phyloP scores from a whole-genome alignment of 768 basidiomycete genomes.

The Asterophora lycoperdoides region DNA sequence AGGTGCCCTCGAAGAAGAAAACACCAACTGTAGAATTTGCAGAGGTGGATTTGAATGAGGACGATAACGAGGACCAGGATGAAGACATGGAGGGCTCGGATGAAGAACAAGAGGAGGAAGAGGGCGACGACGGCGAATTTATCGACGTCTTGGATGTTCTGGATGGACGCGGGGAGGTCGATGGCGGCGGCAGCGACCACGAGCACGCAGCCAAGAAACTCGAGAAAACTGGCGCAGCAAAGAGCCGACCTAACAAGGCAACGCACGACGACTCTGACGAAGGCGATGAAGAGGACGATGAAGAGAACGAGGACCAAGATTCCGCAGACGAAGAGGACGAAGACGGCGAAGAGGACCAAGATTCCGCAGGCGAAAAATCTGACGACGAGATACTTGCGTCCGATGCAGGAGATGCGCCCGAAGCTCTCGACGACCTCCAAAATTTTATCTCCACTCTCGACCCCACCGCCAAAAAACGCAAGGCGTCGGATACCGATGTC shows the following conservation, averaged over 20 bases:
- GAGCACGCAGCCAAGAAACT: constrained; percentile 19
- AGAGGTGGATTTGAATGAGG: constrained; percentile 68
- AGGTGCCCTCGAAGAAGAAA: constrained; percentile 19
- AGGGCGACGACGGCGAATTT: constrained; percentile 52
- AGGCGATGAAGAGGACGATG: constrained; percentile 21
- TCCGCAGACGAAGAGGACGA: constrained; percentile 33
- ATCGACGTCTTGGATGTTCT: constrained; percentile 63
- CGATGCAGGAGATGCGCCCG: constrained; percentile 48
- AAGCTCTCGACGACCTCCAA: constrained; percentile 66
- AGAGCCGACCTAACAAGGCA: constrained; percentile 6
- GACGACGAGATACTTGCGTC: constrained; percentile 41
- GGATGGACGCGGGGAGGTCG: constrained; percentile 55
- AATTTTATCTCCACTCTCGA: constrained; percentile 69
- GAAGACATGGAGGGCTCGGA: constrained; percentile 33
- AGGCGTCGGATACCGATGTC: constrained; percentile 39
- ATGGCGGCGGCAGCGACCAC: constrained; percentile 35
- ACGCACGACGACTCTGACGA: constrained; percentile 1
- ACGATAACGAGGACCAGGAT: constrained; percentile 37
- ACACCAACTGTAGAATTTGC: constrained; percentile 37
- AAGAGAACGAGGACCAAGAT: constrained; percentile 35
- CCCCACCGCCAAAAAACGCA: constrained; percentile 62
- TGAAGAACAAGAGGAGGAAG: constrained; percentile 39
- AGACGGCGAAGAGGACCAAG: constrained; percentile 30
- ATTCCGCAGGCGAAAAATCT: constrained; percentile 40
- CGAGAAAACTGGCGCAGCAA: background rate